Evolutionary conservation across 371 early-diverging fungal genomes (phyloP), one percentile per base, ranked within the genome.

Genomic region (Syncephalastrum contaminatum): DNA sequence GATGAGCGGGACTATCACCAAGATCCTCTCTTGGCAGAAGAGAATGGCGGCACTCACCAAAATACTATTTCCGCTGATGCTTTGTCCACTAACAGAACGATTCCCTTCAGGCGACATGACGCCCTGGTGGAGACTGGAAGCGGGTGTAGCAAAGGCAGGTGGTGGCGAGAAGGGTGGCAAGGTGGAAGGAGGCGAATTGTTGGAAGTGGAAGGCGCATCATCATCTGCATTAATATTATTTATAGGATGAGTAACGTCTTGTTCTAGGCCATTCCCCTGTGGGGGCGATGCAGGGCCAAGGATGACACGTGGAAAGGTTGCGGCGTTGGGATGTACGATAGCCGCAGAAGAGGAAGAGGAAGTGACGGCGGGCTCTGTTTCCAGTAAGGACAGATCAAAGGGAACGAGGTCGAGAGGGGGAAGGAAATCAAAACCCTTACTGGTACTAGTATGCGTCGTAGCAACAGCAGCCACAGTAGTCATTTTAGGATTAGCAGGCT

Each of bases 151-250:
- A 25, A 40, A 20, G 41, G 24, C 14, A 21, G 41, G 13, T 21
- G 55, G 16, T 40, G 36, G 10, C 48, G 43, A 19, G 19, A 55
- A 20, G 44, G 41, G 41, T 53, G 43, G 14, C 41, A 25, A 25
- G 8, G 27, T 43, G 43, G 30, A 20, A 18, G 30, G 40, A 16
- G 21, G 19, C 43, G 43, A 18, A 43, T 27, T 21, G 54, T 45
- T 30, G 46, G 6, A 30, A 16, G 53, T n/a, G 19, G 53, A 22
- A 42, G 53, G 30, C 18, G 45, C 20, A 50, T 36, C 36, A 16
- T 24, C 5, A n/a, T 18, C 43, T 41, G 15, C 14, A 36, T 36
- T 27, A 30, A 14, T 27, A 13, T 7, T 54, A 48, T 22, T 56
- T 41, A 20, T 55, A 48, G 20, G 19, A 42, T 13, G 53, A 27